Evolutionary conservation across 495 filamentous ascomycete species (phyloP).

Genomic region (Trichoderma gamsii): DNA sequence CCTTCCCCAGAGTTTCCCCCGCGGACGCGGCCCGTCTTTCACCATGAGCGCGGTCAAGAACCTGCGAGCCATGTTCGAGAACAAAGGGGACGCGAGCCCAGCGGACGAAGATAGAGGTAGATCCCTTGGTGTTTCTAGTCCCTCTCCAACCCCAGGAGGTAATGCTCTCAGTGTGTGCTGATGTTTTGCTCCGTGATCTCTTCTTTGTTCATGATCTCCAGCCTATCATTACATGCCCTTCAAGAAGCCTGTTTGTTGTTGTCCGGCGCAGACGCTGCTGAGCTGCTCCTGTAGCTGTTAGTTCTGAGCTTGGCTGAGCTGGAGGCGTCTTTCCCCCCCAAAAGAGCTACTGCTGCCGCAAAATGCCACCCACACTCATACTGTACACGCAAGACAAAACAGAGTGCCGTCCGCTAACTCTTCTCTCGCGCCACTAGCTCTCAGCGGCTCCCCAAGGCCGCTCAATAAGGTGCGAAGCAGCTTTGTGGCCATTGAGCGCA

Average conservation of each 20-base stretch:
- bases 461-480: constrained; percentile 75
- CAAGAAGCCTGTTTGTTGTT: constrained; percentile 3
- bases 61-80: constrained; percentile 86
- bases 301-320: neutral
- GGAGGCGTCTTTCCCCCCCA: constrained; percentile 1
- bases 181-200: constrained; percentile 1
- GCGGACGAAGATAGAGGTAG: constrained; percentile 54
- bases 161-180: constrained; percentile 22
- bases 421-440: constrained; percentile 11
- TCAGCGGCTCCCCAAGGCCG: constrained; percentile 47
- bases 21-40: constrained; percentile 19
- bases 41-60: constrained; percentile 51
- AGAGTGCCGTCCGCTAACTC: neutral
- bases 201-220: constrained; percentile 7
- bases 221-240: constrained; percentile 9
- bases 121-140: constrained; percentile 48
- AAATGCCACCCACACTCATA: neutral
- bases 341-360: neutral
- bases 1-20: neutral
- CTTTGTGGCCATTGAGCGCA: constrained; percentile 73
- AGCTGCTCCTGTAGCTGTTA: constrained; percentile 13
- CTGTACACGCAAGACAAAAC: neutral
- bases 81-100: constrained; percentile 55
- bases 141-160: constrained; percentile 23
- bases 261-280: constrained; percentile 7